These are phyloP conservation scores for Dillenia turbinata DNA, from an alignment of 164 flowering plant species.

Conservation along the genomic window DNA sequence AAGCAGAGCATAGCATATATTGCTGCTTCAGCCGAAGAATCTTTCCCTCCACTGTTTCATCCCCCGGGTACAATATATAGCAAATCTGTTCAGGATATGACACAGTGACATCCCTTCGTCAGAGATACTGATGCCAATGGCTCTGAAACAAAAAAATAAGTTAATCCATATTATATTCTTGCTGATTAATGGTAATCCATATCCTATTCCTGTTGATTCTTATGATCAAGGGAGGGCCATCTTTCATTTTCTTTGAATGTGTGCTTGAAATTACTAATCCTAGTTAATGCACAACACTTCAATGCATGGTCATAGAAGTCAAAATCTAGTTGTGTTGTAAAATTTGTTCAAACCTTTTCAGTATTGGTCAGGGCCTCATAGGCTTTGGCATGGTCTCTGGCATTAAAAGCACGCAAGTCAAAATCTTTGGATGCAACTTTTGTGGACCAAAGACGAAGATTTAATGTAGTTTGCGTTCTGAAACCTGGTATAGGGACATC, in stretches of 20 bases:
- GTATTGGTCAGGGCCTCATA: slow-evolving; percentile 65
- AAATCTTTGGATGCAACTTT: slow-evolving; percentile 68
- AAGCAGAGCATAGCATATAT: slow-evolving; percentile 90
- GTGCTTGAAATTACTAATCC: too few relatives aligned
- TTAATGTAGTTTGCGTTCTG: slow-evolving; percentile 86
- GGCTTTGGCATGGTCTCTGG: slow-evolving; percentile 77
- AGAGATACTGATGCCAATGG: too few relatives aligned
- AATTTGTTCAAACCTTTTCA: slow-evolving; percentile 58
- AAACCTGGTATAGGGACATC: slow-evolving; percentile 98
- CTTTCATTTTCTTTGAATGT: too few relatives aligned
- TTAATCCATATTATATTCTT: too few relatives aligned
- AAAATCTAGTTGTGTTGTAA: too few relatives aligned
- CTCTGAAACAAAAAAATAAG: too few relatives aligned
- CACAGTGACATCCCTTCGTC: too few relatives aligned
- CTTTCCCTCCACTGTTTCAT: slow-evolving; percentile 87
- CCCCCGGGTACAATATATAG: slow-evolving; percentile 85
- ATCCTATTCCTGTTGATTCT: too few relatives aligned
- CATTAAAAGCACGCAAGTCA: slow-evolving; percentile 71
- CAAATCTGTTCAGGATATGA: slow-evolving; percentile 56
- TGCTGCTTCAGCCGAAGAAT: slow-evolving; percentile 89
- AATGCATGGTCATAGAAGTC: too few relatives aligned
- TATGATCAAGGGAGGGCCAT: too few relatives aligned
- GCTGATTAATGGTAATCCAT: too few relatives aligned
- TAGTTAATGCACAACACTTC: neutral
- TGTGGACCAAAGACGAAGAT: slow-evolving; percentile 90